phyloP scores from a whole-genome alignment of 495 filamentous ascomycete genomes.

The Penicillium soppii region DNA sequence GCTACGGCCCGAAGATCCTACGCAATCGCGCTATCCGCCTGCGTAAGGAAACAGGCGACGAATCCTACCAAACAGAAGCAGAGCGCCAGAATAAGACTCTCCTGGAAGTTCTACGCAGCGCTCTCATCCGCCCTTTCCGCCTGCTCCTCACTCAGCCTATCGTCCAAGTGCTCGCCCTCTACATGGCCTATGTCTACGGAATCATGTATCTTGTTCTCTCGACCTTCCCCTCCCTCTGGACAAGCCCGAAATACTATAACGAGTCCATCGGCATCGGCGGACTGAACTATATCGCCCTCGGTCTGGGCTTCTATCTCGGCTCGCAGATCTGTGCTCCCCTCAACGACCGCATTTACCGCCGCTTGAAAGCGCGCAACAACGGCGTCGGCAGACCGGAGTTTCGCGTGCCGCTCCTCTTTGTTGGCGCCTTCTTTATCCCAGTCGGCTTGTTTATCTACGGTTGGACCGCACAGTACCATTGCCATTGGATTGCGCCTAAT shows the following conservation, averaged over 20 bases:
- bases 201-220: slow-evolving; percentile 71
- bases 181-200: slow-evolving; percentile 71
- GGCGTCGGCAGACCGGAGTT: slow-evolving; percentile 63
- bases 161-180: slow-evolving; percentile 57
- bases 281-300: slow-evolving; percentile 70
- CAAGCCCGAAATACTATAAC: slow-evolving; percentile 50
- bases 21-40: slow-evolving; percentile 54
- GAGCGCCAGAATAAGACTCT: slow-evolving; percentile 52
- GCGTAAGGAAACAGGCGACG: slow-evolving; percentile 64
- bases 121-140: slow-evolving; percentile 55
- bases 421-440: slow-evolving; percentile 58
- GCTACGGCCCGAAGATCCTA: slow-evolving; percentile 66
- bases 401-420: slow-evolving; percentile 62
- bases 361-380: slow-evolving; percentile 59
- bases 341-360: slow-evolving; percentile 64
- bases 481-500: slow-evolving; percentile 72
- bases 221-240: slow-evolving; percentile 67
- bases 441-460: slow-evolving; percentile 70
- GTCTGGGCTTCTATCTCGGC: slow-evolving; percentile 66
- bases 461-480: slow-evolving; percentile 61
- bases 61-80: slow-evolving; percentile 59
- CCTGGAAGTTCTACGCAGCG: slow-evolving; percentile 36
- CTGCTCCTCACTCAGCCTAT: slow-evolving; percentile 61
- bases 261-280: slow-evolving; percentile 60
- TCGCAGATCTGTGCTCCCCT: slow-evolving; percentile 61